Percentiles rank a stretch among this genome's conserved stretches.
These are phyloP conservation scores for Beta corolliflora DNA, from an alignment of 179 eudicot species.

Conservation along the genomic window DNA sequence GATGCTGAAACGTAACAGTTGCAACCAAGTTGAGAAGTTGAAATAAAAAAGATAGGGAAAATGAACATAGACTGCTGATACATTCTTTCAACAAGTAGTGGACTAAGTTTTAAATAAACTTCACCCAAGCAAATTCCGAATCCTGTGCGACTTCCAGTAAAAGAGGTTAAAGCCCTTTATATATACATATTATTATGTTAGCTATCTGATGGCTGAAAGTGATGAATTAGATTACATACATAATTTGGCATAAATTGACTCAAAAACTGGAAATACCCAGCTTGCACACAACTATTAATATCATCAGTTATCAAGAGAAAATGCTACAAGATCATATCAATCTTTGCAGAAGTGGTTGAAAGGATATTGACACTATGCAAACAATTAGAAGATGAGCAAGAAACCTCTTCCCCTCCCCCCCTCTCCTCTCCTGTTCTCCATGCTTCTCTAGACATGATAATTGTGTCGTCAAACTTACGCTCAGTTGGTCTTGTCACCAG, in stretches of 20 bases:
- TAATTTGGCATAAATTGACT: not conserved
- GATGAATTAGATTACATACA: not conserved
- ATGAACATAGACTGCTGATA: not conserved
- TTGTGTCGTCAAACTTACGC: constrained; percentile 53
- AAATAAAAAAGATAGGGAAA: not conserved
- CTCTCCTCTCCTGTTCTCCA: not conserved
- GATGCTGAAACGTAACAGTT: constrained; percentile 55
- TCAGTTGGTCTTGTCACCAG: constrained; percentile 69
- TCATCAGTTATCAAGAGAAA: not conserved
- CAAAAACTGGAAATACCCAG: not conserved
- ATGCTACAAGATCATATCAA: too few relatives aligned
- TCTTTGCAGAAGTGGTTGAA: not conserved
- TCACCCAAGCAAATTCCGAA: not conserved
- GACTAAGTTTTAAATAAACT: not conserved
- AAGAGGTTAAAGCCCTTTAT: not conserved
- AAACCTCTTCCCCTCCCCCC: too few relatives aligned
- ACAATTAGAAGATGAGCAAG: not conserved
- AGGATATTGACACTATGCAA: not conserved
- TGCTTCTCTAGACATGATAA: not conserved
- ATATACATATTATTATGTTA: not conserved
- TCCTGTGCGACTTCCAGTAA: not conserved
- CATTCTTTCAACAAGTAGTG: not conserved
- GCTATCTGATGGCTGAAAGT: not conserved
- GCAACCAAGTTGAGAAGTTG: not conserved
- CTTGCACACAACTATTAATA: not conserved